phyloP scores from a whole-genome alignment of 345 rosid genomes.

The Ailanthus altissimus region DNA sequence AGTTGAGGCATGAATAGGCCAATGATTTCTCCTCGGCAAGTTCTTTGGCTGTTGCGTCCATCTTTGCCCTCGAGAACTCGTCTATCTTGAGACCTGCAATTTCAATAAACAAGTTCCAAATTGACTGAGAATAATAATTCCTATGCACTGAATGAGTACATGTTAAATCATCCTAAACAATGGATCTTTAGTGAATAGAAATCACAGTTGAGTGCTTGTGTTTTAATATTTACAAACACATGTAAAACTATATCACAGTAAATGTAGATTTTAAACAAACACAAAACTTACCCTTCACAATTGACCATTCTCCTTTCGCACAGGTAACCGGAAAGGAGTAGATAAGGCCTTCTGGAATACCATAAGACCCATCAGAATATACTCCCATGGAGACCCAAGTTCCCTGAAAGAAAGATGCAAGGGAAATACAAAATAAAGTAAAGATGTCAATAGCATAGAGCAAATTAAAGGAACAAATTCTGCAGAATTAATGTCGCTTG shows the following conservation, averaged over 20 bases:
- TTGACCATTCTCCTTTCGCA: constrained; percentile 76
- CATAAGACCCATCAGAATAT: constrained; percentile 85
- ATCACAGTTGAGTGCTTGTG: not conserved
- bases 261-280: not conserved
- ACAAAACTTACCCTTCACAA: constrained; percentile 50
- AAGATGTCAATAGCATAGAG: not conserved
- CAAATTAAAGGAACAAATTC: not conserved
- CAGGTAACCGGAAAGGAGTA: constrained; percentile 85
- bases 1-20: constrained; percentile 58
- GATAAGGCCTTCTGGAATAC: constrained; percentile 63
- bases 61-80: constrained; percentile 65
- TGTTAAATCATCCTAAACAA: not conserved
- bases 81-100: constrained; percentile 60
- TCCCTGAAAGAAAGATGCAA: constrained; percentile 41
- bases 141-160: not conserved
- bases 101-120: constrained; percentile 2
- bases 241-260: too few relatives aligned
- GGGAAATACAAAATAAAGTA: not conserved
- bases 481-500: not conserved
- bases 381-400: constrained; percentile 94
- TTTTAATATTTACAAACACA: not conserved
- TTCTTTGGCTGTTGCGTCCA: constrained; percentile 79
- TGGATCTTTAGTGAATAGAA: not conserved
- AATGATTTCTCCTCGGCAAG: constrained; percentile 71
- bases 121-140: not conserved